Conservation (phyloP, 2,329 filamentous ascomycete species). For the Nemania bipapillata region DNA sequence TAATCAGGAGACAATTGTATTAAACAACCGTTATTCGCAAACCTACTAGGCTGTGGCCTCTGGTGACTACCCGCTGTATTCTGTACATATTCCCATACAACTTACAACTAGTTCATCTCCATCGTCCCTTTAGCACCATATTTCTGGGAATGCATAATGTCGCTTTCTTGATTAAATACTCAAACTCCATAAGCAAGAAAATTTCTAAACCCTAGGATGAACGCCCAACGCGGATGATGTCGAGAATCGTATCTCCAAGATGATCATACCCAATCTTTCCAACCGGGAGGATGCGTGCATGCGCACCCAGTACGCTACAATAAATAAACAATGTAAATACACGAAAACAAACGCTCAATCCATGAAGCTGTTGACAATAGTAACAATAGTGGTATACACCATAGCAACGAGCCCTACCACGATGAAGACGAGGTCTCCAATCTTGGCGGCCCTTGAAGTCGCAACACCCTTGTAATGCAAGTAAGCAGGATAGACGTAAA, state of each 20-base stretch:
- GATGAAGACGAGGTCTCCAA: conserved; percentile 71
- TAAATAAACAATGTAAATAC: neutral
- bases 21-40: too few relatives aligned
- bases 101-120: too few relatives aligned
- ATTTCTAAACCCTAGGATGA: neutral
- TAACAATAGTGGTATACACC: conserved; percentile 76
- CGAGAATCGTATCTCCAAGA: neutral
- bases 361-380: conserved; percentile 59
- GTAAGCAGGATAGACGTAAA: conserved; percentile 80
- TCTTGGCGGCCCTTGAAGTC: conserved; percentile 64
- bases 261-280: conserved; percentile 19
- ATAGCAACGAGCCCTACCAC: conserved; percentile 72
- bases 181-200: neutral
- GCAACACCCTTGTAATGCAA: conserved; percentile 76
- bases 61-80: too few relatives aligned
- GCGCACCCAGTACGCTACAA: neutral
- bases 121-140: neutral
- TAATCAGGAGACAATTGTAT: too few relatives aligned
- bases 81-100: too few relatives aligned
- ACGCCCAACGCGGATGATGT: neutral
- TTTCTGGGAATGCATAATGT: neutral
- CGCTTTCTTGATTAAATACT: neutral
- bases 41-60: too few relatives aligned
- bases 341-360: conserved; percentile 21
- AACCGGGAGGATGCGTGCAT: conserved; percentile 20